phyloP scores from a whole-genome alignment of 2,329 filamentous ascomycete genomes.

The Xylariaceae sp. region DNA sequence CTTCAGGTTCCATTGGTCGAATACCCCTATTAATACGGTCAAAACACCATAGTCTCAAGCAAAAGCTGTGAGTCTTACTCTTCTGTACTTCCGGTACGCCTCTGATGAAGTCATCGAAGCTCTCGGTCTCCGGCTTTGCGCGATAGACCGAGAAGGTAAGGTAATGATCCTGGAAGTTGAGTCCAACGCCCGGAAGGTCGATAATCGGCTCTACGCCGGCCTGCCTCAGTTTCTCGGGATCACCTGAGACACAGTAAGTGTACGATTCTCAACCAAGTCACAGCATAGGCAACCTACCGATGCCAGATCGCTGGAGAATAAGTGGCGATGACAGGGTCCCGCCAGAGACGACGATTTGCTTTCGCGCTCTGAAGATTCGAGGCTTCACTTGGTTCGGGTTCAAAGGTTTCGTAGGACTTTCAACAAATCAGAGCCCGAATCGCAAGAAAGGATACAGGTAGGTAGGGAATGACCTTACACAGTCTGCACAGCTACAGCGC shows the following conservation, averaged over 20 bases:
- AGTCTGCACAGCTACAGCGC: conserved; percentile 66
- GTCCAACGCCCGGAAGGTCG: conserved; percentile 66
- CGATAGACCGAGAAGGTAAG: conserved; percentile 66
- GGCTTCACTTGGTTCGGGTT: conserved; percentile 47
- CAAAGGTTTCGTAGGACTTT: conserved; percentile 60
- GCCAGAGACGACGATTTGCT: conserved; percentile 67
- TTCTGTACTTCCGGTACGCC: conserved; percentile 70
- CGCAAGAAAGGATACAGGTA: not conserved
- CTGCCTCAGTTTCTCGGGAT: conserved; percentile 64
- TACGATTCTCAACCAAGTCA: too few species aligned
- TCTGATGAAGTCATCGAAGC: conserved; percentile 74
- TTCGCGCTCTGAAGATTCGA: conserved; percentile 60
- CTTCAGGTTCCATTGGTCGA: conserved; percentile 72
- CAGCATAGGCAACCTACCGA: conserved; percentile 38
- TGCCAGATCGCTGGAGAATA: conserved; percentile 69
- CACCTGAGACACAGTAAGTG: conserved; percentile 36
- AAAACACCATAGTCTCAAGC: conserved; percentile 9
- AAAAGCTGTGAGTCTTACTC: conserved; percentile 32
- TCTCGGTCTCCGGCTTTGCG: conserved; percentile 69
- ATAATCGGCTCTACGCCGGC: conserved; percentile 64
- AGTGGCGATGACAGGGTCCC: conserved; percentile 69
- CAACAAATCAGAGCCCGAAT: conserved; percentile 13
- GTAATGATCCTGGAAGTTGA: conserved; percentile 75
- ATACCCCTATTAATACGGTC: conserved; percentile 45
- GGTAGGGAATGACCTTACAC: conserved; percentile 41